Evolutionary conservation across 495 filamentous ascomycete genomes (phyloP).

Genomic region (Xylaria grammica): DNA sequence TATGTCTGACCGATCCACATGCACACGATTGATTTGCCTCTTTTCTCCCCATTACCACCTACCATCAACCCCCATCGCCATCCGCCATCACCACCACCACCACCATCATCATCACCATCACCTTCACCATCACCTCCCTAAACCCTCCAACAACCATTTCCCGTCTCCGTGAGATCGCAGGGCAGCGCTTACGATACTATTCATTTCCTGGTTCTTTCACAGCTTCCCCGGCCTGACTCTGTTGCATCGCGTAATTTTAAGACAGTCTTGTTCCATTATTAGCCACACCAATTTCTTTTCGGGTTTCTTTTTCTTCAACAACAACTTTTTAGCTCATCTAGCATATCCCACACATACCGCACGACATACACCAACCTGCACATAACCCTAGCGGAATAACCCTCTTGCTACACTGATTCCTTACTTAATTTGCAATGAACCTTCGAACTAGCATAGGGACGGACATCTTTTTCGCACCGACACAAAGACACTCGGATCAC

Average conservation of each 20-base stretch:
- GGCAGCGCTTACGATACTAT: background rate
- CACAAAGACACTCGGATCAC: constrained; percentile 11
- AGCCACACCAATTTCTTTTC: background rate
- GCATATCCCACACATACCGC: constrained; percentile 3
- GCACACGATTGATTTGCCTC: no score
- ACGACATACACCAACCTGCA: background rate
- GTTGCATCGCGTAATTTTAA: background rate
- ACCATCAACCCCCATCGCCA: no score
- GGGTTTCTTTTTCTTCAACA: background rate
- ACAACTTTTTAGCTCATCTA: background rate
- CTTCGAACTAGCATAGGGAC: background rate
- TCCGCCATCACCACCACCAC: no score
- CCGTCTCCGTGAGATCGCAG: no score
- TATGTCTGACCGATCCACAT: no score
- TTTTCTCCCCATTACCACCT: no score
- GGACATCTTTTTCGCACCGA: background rate
- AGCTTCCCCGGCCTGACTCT: background rate
- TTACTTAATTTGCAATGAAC: background rate
- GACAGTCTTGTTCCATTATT: background rate
- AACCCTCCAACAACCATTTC: no score
- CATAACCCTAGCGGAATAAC: background rate
- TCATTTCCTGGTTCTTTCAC: no score
- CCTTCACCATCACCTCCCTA: no score
- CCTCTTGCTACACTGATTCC: background rate
- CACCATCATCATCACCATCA: no score